Conservation (phyloP, 2,329 filamentous ascomycete species). For the Aspergillus alliaceus region DNA sequence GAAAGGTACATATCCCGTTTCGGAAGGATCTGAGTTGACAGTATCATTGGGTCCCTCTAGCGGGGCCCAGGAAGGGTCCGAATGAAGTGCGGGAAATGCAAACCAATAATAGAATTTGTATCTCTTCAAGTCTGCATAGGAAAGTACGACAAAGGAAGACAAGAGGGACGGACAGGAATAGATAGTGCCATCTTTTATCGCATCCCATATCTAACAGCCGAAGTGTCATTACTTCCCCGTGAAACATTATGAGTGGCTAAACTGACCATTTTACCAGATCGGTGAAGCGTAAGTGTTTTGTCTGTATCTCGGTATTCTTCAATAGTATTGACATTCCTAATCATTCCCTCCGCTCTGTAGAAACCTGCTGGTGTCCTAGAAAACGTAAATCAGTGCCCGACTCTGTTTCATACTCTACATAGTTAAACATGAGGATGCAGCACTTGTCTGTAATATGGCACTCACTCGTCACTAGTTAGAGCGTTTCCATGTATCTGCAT, state of each 20-base stretch:
- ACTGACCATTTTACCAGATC: conserved; percentile 73
- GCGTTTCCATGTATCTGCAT: conserved; percentile 91
- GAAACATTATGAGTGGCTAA: background rate
- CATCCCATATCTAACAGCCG: conserved; percentile 83
- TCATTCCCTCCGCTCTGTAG: conserved; percentile 85
- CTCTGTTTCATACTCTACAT: background rate
- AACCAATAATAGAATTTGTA: conserved; percentile 99
- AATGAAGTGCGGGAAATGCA: conserved; percentile 89
- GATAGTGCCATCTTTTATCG: conserved; percentile 93
- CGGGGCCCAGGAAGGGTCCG: conserved; percentile 78
- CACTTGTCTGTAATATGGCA: conserved; percentile 20
- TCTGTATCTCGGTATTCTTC: conserved; percentile 88
- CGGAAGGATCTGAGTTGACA: conserved; percentile 19
- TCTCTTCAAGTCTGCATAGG: conserved; percentile 94
- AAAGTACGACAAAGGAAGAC: conserved; percentile 83
- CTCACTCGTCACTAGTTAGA: conserved; percentile 78
- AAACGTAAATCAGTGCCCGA: background rate
- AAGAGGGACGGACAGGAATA: conserved; percentile 92
- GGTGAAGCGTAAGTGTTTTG: conserved; percentile 73
- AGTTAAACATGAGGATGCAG: no score
- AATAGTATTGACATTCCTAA: conserved; percentile 94
- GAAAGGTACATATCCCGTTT: conserved; percentile 8
- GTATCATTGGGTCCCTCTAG: conserved; percentile 29
- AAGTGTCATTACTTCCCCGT: conserved; percentile 11
- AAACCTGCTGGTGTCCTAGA: conserved; percentile 66